These are phyloP conservation scores for Anethum foeniculum DNA, from an alignment of 140 eudicot species.

Conservation along the genomic window DNA sequence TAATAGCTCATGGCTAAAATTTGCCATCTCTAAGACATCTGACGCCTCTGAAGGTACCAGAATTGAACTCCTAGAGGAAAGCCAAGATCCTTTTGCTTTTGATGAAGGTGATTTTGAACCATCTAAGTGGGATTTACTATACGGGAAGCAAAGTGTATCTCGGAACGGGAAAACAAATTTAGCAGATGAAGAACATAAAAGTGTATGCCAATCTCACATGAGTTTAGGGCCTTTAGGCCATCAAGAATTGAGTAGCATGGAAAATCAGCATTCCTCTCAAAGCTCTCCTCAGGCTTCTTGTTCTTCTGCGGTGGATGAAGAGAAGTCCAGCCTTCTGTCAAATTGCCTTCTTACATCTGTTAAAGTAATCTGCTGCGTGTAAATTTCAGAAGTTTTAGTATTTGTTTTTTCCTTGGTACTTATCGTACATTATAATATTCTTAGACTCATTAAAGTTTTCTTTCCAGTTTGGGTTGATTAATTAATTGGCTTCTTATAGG, in stretches of 20 bases:
- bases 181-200: constrained; percentile 28
- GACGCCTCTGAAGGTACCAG: constrained; percentile 22
- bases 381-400: not conserved
- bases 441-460: not conserved
- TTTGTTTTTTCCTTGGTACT: not conserved
- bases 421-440: not conserved
- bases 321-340: constrained; percentile 50
- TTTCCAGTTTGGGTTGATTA: not conserved
- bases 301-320: constrained; percentile 42
- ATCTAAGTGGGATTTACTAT: constrained; percentile 69
- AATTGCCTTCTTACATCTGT: constrained; percentile 78
- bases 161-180: constrained; percentile 36
- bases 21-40: constrained; percentile 25
- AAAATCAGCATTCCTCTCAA: constrained; percentile 26
- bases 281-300: constrained; percentile 36
- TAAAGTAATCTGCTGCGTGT: constrained; percentile 40
- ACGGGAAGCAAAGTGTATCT: constrained; percentile 28
- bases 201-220: constrained; percentile 24
- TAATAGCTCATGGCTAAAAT: constrained; percentile 25
- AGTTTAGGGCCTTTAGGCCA: constrained; percentile 32
- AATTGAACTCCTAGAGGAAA: constrained; percentile 34
- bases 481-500: not conserved
- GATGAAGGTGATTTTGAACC: constrained; percentile 58
- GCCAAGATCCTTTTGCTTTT: constrained; percentile 89
- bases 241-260: constrained; percentile 47